These are phyloP conservation scores for Fusarium denticulatum DNA, from an alignment of 2,329 filamentous ascomycete species.

Conservation along the genomic window DNA sequence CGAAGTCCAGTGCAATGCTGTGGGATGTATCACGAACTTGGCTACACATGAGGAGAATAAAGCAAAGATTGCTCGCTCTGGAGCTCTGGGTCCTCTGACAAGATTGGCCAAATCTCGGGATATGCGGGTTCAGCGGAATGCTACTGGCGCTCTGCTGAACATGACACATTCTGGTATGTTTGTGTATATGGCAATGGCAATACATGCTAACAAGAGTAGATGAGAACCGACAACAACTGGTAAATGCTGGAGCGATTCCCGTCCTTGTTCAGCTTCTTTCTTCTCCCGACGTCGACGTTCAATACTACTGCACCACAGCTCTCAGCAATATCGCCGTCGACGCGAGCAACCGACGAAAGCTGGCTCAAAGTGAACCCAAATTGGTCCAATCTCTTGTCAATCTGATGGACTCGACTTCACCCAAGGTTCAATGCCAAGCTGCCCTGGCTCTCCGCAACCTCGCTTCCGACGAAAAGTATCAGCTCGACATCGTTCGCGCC, in stretches of 20 bases:
- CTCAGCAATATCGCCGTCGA: conserved; percentile 99
- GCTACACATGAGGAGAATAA: conserved; percentile 99
- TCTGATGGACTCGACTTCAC: conserved; percentile 96
- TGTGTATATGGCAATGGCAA: background rate
- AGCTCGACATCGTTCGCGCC: conserved; percentile 94
- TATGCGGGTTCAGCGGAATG: conserved; percentile 98
- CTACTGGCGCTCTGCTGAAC: conserved; percentile 93
- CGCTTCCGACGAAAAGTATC: conserved; percentile 98
- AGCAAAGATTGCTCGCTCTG: conserved; percentile 95
- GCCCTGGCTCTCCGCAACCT: conserved; percentile 93
- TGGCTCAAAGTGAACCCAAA: conserved; percentile 89
- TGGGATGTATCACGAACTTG: conserved; percentile 97
- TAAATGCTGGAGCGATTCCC: conserved; percentile 97
- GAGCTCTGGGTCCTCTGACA: conserved; percentile 89
- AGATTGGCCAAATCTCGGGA: conserved; percentile 95
- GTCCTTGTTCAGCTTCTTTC: conserved; percentile 95
- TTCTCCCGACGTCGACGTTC: conserved; percentile 93
- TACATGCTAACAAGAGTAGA: conserved; percentile 63
- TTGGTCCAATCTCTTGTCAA: conserved; percentile 94
- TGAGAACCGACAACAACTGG: conserved; percentile 96
- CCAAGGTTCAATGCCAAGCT: conserved; percentile 98
- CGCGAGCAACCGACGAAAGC: conserved; percentile 85
- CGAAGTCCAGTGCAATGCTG: conserved; percentile 98
- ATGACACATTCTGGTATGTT: conserved; percentile 96
- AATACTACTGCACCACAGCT: conserved; percentile 99